These are phyloP conservation scores for Cryphonectria naterciae DNA, from an alignment of 2,329 filamentous ascomycete species.

Conservation along the genomic window DNA sequence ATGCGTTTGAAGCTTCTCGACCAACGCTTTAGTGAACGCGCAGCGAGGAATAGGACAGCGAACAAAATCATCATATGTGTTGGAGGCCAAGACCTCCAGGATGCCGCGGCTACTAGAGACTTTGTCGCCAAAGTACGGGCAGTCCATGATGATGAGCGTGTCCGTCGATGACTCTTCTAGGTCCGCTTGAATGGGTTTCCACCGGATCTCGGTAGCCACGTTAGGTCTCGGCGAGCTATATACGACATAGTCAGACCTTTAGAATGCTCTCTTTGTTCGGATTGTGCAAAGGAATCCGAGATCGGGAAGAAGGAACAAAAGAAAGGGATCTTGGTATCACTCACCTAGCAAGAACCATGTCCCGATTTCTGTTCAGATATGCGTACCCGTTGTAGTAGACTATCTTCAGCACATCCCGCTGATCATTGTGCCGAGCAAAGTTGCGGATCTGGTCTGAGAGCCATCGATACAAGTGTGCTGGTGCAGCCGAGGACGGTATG, in stretches of 20 bases:
- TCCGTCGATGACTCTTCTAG: constrained; percentile 61
- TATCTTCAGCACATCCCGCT: constrained; percentile 61
- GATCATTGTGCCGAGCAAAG: constrained; percentile 58
- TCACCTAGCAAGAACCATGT: constrained; percentile 63
- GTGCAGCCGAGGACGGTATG: constrained; percentile 55
- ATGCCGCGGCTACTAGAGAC: constrained; percentile 56
- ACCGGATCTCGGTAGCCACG: constrained; percentile 53
- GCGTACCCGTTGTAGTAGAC: constrained; percentile 62
- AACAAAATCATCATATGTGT: constrained; percentile 56
- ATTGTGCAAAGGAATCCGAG: background rate
- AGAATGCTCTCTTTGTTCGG: background rate
- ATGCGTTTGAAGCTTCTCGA: constrained; percentile 54
- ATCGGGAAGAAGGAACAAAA: no score
- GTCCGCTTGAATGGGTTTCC: constrained; percentile 60
- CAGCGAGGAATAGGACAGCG: constrained; percentile 49
- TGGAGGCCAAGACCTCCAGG: constrained; percentile 60
- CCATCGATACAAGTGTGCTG: constrained; percentile 57
- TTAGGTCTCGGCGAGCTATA: constrained; percentile 52
- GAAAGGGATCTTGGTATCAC: constrained; percentile 17
- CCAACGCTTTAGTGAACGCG: constrained; percentile 56
- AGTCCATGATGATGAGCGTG: constrained; percentile 62
- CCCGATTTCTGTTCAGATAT: constrained; percentile 57
- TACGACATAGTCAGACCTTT: background rate
- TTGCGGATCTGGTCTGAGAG: constrained; percentile 54
- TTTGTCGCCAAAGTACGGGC: constrained; percentile 59